Percentiles rank a stretch among this genome's conserved stretches.
Conservation (phyloP, 2,329 filamentous ascomycete genomes). For the Acephala macrosclerotiorum region DNA sequence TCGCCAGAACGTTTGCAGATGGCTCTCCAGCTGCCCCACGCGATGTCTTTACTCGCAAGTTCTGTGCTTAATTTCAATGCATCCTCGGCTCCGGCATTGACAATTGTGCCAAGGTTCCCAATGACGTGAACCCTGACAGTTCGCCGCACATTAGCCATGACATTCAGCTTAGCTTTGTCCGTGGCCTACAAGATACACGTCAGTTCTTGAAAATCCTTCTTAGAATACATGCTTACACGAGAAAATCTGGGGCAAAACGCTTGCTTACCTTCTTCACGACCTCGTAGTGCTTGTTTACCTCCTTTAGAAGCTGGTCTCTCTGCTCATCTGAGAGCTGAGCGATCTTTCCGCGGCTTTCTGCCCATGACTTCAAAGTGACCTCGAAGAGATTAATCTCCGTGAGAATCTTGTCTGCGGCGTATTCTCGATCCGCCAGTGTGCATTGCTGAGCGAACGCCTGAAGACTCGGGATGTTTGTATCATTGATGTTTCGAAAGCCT, state of each 20-base stretch:
- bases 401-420: slow-evolving; percentile 6
- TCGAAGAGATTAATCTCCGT: slow-evolving; percentile 2
- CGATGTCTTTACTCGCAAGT: not conserved
- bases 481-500: slow-evolving; percentile 13
- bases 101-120: not conserved
- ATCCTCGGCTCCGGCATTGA: not conserved
- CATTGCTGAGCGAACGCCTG: not conserved
- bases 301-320: not conserved
- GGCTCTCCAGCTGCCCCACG: not conserved
- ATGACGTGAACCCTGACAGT: not conserved
- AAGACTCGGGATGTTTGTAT: slow-evolving; percentile 18
- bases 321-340: slow-evolving; percentile 2
- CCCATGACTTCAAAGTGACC: slow-evolving; percentile 1
- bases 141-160: not conserved
- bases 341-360: not conserved
- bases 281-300: not conserved
- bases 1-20: slow-evolving; percentile 10
- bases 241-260: too few relatives aligned
- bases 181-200: not conserved
- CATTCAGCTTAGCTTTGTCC: not conserved
- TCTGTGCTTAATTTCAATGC: not conserved
- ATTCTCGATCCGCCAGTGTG: slow-evolving; percentile 16
- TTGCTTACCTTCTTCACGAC: not conserved
- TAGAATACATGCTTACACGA: too few relatives aligned
- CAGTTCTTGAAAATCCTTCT: too few relatives aligned